Conservation (phyloP, 2,329 filamentous ascomycete species). For the Aspergillus floridensis region DNA sequence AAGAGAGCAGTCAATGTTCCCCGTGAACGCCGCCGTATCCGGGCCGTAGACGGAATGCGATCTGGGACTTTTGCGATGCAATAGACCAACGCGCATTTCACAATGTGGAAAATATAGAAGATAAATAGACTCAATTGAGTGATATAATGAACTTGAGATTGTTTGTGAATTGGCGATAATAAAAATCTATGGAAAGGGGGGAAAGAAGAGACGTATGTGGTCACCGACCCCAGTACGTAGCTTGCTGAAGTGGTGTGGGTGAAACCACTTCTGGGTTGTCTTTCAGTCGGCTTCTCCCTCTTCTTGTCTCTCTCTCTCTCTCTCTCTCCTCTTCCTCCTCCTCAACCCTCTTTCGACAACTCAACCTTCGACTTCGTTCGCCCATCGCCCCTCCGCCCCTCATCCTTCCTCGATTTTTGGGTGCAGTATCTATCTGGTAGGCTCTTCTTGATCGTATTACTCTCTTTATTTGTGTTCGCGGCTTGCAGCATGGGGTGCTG, state of each 20-base stretch:
- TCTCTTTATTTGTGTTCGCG: neutral
- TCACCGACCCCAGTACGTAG: conserved; percentile 16
- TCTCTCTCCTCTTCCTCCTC: conserved; percentile 14
- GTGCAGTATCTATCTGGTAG: conserved; percentile 9
- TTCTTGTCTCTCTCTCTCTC: conserved; percentile 9
- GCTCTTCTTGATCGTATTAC: conserved; percentile 11
- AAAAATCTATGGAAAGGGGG: conserved; percentile 5
- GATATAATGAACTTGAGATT: neutral
- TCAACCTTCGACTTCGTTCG: conserved; percentile 12
- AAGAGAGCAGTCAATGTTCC: neutral
- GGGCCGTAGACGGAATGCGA: conserved; percentile 11
- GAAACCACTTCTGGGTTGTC: conserved; percentile 33
- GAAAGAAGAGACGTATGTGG: conserved; percentile 1
- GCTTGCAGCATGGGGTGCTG: neutral
- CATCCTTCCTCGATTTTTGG: conserved; percentile 7
- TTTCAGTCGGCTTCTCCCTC: conserved; percentile 16
- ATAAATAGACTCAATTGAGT: neutral
- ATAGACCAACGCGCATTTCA: conserved; percentile 11
- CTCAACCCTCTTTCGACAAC: conserved; percentile 15
- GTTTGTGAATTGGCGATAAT: conserved; percentile 3
- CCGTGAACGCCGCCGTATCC: neutral
- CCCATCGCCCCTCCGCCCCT: conserved; percentile 7
- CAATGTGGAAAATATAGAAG: conserved; percentile 3
- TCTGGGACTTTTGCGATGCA: conserved; percentile 14
- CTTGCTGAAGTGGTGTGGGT: conserved; percentile 37